Conservation (phyloP, 805 yeast genomes). For the Barnettozyma botsteinii region DNA sequence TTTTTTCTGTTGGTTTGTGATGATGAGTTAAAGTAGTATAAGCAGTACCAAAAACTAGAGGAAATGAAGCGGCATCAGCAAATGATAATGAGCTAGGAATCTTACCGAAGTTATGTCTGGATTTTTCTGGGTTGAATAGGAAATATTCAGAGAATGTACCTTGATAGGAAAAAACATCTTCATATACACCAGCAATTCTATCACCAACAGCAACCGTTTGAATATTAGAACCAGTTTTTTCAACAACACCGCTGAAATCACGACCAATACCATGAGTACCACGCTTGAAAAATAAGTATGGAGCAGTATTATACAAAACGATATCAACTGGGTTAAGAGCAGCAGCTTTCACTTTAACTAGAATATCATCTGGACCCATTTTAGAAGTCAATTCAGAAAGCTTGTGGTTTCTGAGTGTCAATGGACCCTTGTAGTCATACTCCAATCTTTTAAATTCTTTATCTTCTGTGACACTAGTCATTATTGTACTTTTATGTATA, state of each 20-base stretch:
- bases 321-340: constrained; percentile 57
- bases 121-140: constrained; percentile 4
- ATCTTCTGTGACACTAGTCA: too few species aligned
- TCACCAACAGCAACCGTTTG: constrained; percentile 44
- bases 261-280: constrained; percentile 36
- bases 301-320: constrained; percentile 32
- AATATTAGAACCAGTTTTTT: constrained; percentile 41
- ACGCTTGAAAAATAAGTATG: constrained; percentile 25
- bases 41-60: constrained; percentile 63
- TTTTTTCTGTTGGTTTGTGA: constrained; percentile 34
- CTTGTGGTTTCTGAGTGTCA: constrained; percentile 9
- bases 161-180: constrained; percentile 19
- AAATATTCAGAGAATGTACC: constrained; percentile 48
- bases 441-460: constrained; percentile 14
- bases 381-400: constrained; percentile 25
- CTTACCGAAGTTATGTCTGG: constrained; percentile 28
- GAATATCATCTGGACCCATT: constrained; percentile 34
- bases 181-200: constrained; percentile 39
- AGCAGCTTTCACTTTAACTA: constrained; percentile 42
- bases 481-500: too few species aligned
- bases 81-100: constrained; percentile 37
- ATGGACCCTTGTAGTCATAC: constrained; percentile 12
- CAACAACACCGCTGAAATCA: constrained; percentile 51
- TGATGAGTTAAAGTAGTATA: constrained; percentile 30
- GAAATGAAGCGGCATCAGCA: constrained; percentile 56